phyloP scores from a whole-genome alignment of 768 basidiomycete species.

The Solioccasus polychromus region DNA sequence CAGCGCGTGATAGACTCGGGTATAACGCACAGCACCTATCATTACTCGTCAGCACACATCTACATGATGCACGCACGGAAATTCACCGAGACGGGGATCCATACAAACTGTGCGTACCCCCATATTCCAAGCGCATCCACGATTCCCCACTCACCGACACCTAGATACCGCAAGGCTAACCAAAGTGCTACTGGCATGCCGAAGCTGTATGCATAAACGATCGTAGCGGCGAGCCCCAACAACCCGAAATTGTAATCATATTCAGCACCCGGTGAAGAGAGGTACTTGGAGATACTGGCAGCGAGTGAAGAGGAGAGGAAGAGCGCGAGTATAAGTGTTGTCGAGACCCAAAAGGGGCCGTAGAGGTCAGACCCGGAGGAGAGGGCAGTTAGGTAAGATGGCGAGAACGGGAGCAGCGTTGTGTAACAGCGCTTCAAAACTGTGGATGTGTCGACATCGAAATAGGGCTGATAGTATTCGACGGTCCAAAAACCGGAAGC shows the following conservation, averaged over 20 bases:
- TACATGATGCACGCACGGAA: not conserved
- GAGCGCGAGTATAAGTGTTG: conserved; percentile 88
- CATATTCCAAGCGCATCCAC: conserved; percentile 79
- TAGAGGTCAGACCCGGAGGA: conserved; percentile 61
- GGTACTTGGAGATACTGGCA: conserved; percentile 82
- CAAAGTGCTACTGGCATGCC: conserved; percentile 81
- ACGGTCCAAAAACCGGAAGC: conserved; percentile 70
- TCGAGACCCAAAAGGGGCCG: conserved; percentile 97
- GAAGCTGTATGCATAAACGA: conserved; percentile 88
- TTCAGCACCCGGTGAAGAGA: conserved; percentile 54
- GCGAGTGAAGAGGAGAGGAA: conserved; percentile 94
- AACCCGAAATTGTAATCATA: conserved; percentile 86
- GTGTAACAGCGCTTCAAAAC: conserved; percentile 74
- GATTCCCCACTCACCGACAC: conserved; percentile 86
- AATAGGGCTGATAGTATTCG: conserved; percentile 85
- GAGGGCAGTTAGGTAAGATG: conserved; percentile 61
- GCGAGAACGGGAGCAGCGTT: conserved; percentile 71
- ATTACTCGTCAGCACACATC: not conserved
- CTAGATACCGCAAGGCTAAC: conserved; percentile 80
- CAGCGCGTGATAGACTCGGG: conserved; percentile 82
- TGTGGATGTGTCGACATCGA: conserved; percentile 82
- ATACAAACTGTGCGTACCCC: conserved; percentile 81
- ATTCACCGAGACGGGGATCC: conserved; percentile 84
- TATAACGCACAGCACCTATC: conserved; percentile 79
- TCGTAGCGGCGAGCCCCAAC: conserved; percentile 74